Evolutionary conservation across 768 basidiomycete genomes (phyloP), one percentile per base, ranked within the genome.

Genomic region (Hygrophoropsis aurantiaca): DNA sequence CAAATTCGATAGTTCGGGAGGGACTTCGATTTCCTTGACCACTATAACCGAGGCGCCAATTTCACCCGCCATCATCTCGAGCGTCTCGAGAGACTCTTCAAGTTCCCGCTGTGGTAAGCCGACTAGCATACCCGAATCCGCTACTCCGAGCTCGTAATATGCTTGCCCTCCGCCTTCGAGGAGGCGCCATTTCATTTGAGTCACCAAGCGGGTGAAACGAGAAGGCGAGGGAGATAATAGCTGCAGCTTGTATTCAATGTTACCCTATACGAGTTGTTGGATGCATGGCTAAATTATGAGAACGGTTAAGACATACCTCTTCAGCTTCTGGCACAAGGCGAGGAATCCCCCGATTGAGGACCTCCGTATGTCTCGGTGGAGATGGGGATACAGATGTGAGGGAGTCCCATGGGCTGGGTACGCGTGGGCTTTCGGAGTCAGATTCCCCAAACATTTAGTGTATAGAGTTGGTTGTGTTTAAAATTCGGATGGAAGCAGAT

Each of bases 121-220:
- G 42, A 97, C 78, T 23, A 97, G 82, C 4, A 82, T 80, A 2
- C 94, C 94, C 1, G 88, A 87, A 62, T 98, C 94, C 19, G 87
- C 84, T 1, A 98, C 87, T 1, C 82, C 82, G 10, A 85, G 75
- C 52, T 93, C 90, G 51, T 93, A 93, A 61, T 88, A 85, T 0
- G 90, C 90, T 58, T 85, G 82, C 1, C 89, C 89, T 2, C 85
- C 82, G 13, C 91, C 91, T 61, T 93, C 87, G 40, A 89, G 79
- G 8, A 94, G 77, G 2, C 94, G 81, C 94, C 95, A 97, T 60
- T 95, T 94, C 67, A 97, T 81, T 68, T 97, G 94, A 0, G 94
- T 97, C 46, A 93, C 89, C 18, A 98, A 85, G 50, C 85, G 81
- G 3, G 80, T 78, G 55, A 91, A 90, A 39, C 90, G 88, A 4